Percentiles rank a stretch among this genome's conserved stretches.
Conservation (phyloP, 306 rosid genomes). For the Heteromeles arbutifolia region DNA sequence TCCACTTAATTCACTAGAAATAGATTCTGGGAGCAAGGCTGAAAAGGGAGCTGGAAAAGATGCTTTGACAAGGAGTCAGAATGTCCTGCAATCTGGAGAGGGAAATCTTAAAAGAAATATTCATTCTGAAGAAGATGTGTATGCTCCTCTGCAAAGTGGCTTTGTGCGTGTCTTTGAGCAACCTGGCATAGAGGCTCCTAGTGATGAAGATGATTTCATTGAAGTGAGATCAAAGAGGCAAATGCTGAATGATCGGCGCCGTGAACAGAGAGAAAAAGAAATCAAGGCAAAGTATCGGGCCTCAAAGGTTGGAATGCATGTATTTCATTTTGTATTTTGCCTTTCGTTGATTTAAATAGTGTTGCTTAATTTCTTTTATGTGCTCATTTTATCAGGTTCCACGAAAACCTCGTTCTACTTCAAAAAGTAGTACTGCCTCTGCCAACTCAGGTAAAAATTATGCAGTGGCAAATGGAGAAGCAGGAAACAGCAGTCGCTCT, state of each 20-base stretch:
- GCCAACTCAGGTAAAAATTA: conserved; percentile 44
- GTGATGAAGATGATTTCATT: conserved; percentile 94
- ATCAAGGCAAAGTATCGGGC: conserved; percentile 74
- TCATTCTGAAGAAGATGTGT: conserved; percentile 70
- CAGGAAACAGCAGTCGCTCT: conserved; percentile 29
- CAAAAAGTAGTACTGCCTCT: conserved; percentile 26
- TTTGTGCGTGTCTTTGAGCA: conserved; percentile 87
- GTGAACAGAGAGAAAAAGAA: conserved; percentile 89
- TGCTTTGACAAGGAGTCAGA: conserved; percentile 34
- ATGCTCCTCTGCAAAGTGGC: conserved; percentile 88
- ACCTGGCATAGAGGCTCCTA: conserved; percentile 97
- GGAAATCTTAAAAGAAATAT: conserved; percentile 65
- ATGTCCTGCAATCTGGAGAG: conserved; percentile 48
- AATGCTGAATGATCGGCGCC: conserved; percentile 91
- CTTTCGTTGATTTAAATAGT: conserved; percentile 7
- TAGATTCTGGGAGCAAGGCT: conserved; percentile 43
- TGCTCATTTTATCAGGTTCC: conserved; percentile 41
- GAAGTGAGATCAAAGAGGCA: conserved; percentile 97
- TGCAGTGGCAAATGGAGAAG: conserved; percentile 36
- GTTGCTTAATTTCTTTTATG: conserved; percentile 6
- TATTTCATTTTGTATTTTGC: conserved; percentile 15
- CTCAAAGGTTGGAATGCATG: conserved; percentile 46
- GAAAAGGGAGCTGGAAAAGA: conserved; percentile 56
- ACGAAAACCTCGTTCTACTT: conserved; percentile 45
- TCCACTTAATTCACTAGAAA: conserved; percentile 30